Evolutionary conservation across 208 protist genomes (phyloP), one percentile per base, ranked within the genome.

Genomic region (Leptomonas pyrrhocoris): DNA sequence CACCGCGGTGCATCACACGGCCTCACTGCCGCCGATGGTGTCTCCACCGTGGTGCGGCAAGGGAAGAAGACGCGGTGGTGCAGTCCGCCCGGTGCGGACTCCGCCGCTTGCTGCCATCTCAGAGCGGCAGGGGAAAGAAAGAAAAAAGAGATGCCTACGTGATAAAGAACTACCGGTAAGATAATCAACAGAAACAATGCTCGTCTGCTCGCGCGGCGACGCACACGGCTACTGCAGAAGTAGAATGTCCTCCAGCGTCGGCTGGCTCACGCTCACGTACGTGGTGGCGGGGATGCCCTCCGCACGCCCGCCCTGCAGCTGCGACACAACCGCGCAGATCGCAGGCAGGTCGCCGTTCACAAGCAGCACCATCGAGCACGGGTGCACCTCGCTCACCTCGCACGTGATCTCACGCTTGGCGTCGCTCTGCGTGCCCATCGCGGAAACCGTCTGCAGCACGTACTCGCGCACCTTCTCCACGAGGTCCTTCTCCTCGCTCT

Each of bases 201-300:
- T 42, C 58, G n/a, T n/a, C n/a, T 11, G 55, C 40, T 27, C 15
- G 48, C n/a, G n/a, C n/a, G n/a, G 25, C 15, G 38, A 23, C 61
- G n/a, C n/a, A n/a, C n/a, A n/a, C n/a, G n/a, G n/a, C n/a, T 83
- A 75, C 58, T 83, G 64, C 34, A 64, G 62, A 1, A 85, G 68
- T 7, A 94, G 75, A 34, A 91, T 83, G 59, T 94, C 83, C 68
- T 94, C 88, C 68, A 94, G 74, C 28, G 79, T 85, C 34, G 82
- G 78, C 71, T 90, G 82, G 56, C 77, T 83, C 25, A 88, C 81
- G 78, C 84, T 83, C 36, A 88, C 79, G 54, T 89, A 88, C 63
- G 68, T 66, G 16, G 84, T 74, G 3, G 79, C 64, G 23, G 88
- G 85, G 18, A 91, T 49, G 43, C 73, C 85, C 16, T 57, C 38